Evolutionary conservation across 1,284 basidiomycete genomes (phyloP).

Genomic region (Neonothopanus nambi): DNA sequence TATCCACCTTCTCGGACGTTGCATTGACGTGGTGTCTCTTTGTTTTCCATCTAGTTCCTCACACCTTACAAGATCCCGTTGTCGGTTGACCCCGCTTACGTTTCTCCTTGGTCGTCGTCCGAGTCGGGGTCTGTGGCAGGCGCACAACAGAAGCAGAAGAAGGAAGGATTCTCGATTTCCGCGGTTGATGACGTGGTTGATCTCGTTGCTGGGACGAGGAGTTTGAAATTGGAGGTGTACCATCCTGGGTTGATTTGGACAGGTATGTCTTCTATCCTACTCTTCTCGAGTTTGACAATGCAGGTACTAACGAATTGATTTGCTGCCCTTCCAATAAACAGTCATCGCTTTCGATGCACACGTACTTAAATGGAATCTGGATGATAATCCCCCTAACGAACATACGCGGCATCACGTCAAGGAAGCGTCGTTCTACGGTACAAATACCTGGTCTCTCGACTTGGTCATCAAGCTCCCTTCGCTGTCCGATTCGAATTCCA

Average conservation of each 20-base stretch:
- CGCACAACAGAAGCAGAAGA: slow-evolving; percentile 17
- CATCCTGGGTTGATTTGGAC: slow-evolving; percentile 92
- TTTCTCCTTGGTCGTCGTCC: slow-evolving; percentile 50
- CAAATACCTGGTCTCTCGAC: slow-evolving; percentile 71
- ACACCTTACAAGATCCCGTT: slow-evolving; percentile 77
- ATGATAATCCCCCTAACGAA: slow-evolving; percentile 71
- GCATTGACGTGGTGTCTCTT: neutral
- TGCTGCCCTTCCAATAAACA: too few relatives aligned
- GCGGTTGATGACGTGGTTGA: slow-evolving; percentile 66
- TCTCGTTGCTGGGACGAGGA: slow-evolving; percentile 61
- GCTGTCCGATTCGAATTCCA: neutral
- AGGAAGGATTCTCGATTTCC: slow-evolving; percentile 55
- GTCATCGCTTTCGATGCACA: slow-evolving; percentile 93
- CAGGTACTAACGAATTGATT: too few relatives aligned
- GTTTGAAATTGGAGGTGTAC: slow-evolving; percentile 68
- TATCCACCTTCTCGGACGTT: neutral
- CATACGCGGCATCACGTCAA: slow-evolving; percentile 89
- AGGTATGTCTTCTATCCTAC: slow-evolving; percentile 42
- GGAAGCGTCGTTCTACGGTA: slow-evolving; percentile 82
- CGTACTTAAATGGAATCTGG: slow-evolving; percentile 84
- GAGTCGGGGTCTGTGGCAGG: neutral
- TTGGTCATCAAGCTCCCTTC: slow-evolving; percentile 59
- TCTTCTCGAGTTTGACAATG: too few relatives aligned
- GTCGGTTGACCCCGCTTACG: slow-evolving; percentile 48
- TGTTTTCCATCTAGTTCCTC: slow-evolving; percentile 56